Conservation (phyloP, 1,284 basidiomycete genomes). For the Pseudomicrostroma phylloplanum region DNA sequence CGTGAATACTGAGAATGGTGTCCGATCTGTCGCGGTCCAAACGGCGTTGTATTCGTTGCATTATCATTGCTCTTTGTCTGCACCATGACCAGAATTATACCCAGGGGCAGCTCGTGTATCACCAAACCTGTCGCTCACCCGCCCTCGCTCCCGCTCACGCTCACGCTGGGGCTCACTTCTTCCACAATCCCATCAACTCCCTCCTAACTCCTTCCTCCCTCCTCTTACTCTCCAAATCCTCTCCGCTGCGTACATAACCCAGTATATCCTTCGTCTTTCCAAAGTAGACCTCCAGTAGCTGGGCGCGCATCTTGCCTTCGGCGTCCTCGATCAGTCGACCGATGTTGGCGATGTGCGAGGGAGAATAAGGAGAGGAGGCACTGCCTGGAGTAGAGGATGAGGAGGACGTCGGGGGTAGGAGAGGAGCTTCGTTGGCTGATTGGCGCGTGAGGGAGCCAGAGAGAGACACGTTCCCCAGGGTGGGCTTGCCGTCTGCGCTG, state of each 20-base stretch:
- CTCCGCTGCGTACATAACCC: constrained; percentile 77
- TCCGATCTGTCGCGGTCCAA: too few relatives aligned
- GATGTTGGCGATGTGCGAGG: constrained; percentile 80
- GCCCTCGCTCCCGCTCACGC: not conserved
- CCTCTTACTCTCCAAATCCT: constrained; percentile 74
- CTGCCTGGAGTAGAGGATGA: not conserved
- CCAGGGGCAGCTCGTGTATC: too few relatives aligned
- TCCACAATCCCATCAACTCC: constrained; percentile 70
- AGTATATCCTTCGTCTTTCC: constrained; percentile 95
- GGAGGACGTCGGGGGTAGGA: constrained; percentile 9
- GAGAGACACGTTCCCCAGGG: constrained; percentile 69
- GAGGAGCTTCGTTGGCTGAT: not conserved
- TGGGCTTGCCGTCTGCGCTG: not conserved
- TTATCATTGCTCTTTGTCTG: too few relatives aligned
- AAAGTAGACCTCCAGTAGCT: constrained; percentile 94
- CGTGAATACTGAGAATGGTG: too few relatives aligned
- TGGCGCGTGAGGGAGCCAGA: constrained; percentile 93
- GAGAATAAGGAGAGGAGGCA: constrained; percentile 18
- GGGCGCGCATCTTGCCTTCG: constrained; percentile 97
- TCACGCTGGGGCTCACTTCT: not conserved
- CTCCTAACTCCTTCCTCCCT: constrained; percentile 80
- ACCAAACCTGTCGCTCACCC: too few relatives aligned
- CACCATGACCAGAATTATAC: too few relatives aligned
- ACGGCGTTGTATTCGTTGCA: too few relatives aligned
- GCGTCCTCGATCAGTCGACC: constrained; percentile 95